Conservation (phyloP, 108 stramenopile genomes). For the Cyclotella kingstonii region DNA sequence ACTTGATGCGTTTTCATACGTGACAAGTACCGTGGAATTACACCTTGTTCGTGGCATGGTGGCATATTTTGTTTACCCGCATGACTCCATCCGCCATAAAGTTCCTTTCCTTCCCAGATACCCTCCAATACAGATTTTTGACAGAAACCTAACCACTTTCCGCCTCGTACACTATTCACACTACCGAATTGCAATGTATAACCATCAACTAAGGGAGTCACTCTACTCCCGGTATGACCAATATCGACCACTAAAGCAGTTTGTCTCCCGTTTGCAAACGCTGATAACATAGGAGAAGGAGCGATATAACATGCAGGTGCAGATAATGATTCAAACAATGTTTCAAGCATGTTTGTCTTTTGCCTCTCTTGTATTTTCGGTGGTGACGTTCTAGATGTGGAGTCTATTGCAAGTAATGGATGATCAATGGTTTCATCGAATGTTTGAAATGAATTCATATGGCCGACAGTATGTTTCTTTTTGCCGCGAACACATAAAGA, state of each 20-base stretch:
- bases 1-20: constrained; percentile 5
- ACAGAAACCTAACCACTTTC: constrained; percentile 69
- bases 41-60: constrained; percentile 48
- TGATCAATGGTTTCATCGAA: constrained; percentile 27
- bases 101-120: constrained; percentile 10
- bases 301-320: constrained; percentile 75
- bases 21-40: constrained; percentile 12
- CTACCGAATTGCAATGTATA: constrained; percentile 61
- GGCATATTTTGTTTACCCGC: constrained; percentile 29
- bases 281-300: constrained; percentile 76
- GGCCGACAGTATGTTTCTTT: constrained; percentile 72
- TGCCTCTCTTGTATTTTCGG: constrained; percentile 42
- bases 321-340: constrained; percentile 71
- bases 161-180: constrained; percentile 71
- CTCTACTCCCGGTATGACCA: constrained; percentile 66
- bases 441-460: constrained; percentile 7
- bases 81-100: constrained; percentile 37
- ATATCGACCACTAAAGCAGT: constrained; percentile 77
- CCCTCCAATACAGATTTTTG: constrained; percentile 35
- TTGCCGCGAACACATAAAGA: constrained; percentile 54
- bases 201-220: constrained; percentile 84
- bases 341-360: constrained; percentile 55
- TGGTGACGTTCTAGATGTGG: constrained; percentile 8
- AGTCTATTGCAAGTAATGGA: constrained; percentile 38
- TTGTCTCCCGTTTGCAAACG: constrained; percentile 78